Conservation (phyloP, 176 grass and related monocot species). For the Rhynchospora tenuis region DNA sequence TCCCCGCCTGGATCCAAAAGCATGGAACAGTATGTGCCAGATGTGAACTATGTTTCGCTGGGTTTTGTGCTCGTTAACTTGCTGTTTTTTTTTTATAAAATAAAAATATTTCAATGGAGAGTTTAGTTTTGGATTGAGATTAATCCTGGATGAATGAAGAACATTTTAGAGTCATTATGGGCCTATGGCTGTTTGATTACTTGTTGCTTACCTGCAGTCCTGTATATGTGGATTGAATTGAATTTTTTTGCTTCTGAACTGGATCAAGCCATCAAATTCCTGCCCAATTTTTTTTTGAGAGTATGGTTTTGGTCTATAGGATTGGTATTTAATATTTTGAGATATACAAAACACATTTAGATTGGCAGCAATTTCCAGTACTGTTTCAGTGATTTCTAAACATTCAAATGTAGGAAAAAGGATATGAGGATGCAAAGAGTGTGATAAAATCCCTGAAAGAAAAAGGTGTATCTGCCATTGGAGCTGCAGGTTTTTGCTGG, state of each 20-base stretch:
- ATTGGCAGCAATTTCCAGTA: background rate
- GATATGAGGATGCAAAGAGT: conserved; percentile 44
- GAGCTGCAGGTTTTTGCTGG: conserved; percentile 51
- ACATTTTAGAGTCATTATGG: background rate
- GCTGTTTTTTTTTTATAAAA: background rate
- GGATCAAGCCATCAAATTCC: background rate
- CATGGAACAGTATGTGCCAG: conserved; percentile 20
- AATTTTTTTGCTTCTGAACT: background rate
- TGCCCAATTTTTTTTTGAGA: background rate
- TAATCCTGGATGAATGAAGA: background rate
- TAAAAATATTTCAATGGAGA: background rate
- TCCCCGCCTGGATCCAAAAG: conserved; percentile 20
- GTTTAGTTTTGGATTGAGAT: background rate
- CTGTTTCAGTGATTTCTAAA: background rate
- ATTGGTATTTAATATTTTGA: background rate
- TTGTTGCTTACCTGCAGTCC: background rate
- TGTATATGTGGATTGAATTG: background rate
- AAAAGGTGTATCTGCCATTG: conserved; percentile 33
- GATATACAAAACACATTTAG: background rate
- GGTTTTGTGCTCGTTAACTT: background rate
- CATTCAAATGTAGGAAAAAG: conserved; percentile 22
- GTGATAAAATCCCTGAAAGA: conserved; percentile 29
- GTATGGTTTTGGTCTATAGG: background rate
- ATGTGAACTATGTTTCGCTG: background rate
- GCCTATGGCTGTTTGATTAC: too few relatives aligned